Evolutionary conservation across 345 rosid species (phyloP), one percentile per base, ranked within the genome.

Genomic region (Gossypium herbaceum): DNA sequence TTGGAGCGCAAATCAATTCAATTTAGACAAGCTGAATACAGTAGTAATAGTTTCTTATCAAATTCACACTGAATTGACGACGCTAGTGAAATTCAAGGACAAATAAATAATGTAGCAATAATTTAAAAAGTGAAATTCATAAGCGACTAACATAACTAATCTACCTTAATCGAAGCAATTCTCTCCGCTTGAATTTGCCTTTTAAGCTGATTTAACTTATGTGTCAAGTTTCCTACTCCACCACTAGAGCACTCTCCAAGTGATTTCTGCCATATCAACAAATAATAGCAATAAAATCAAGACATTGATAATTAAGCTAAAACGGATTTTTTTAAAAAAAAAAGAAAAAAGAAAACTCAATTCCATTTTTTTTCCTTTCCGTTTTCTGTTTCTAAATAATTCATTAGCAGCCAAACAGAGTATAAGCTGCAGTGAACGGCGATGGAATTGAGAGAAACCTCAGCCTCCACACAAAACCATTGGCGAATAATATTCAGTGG

Each of bases 101-200:
- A 11, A 12, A 17, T 16, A 60, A 0, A 62, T 27, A 51, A 3
- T 24, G 22, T 43, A 54, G 7, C 48, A 27, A 54, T 19, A 15
- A 77, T 77, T 20, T 56, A 50, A 12, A 66, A 50, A 16, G 2
- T 48, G 71, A 45, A 22, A 19, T 2, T 34, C 9, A 44, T 55
- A 52, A 71, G 7, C 19, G 5, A 55, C 66, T 39, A 45, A 47
- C 25, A 25, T 12, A 61, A 65, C 24, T 7, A 71, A 72, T 80
- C 86, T 83, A 92, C 98, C 82, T 88, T 84, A 51, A 92, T 27
- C 3, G 85, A 87, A 79, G 41, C 76, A 79, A 59, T 79, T 80
- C 99, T 86, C 66, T 93, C 93, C 20, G 83, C 87, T 76, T 94
- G 97, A 83, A 92, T 90, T 84, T 91, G 84, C 89, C 50, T 86